phyloP scores from a whole-genome alignment of 2,329 filamentous ascomycete species.

The Monosporascus sp. region DNA sequence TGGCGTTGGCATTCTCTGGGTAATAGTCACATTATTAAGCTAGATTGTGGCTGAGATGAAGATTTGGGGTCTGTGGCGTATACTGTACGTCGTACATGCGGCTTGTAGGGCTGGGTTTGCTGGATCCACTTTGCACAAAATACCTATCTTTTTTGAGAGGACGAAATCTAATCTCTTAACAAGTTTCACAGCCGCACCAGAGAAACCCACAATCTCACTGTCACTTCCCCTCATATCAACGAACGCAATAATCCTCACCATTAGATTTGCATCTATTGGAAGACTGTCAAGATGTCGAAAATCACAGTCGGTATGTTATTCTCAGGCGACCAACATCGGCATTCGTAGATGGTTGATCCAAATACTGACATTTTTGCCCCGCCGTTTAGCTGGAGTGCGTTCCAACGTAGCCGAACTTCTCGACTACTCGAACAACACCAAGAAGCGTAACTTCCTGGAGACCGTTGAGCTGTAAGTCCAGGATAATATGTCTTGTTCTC shows the following conservation, averaged over 20 bases:
- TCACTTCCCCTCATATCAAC: slow-evolving; percentile 15
- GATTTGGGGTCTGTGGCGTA: too few relatives aligned
- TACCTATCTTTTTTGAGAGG: too few relatives aligned
- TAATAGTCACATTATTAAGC: too few relatives aligned
- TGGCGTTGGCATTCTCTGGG: too few relatives aligned
- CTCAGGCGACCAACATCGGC: not conserved
- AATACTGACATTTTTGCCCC: slow-evolving; percentile 15
- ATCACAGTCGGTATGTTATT: slow-evolving; percentile 64
- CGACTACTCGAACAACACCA: slow-evolving; percentile 89
- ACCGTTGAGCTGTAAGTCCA: slow-evolving; percentile 62
- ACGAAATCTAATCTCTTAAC: not conserved
- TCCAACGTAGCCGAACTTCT: slow-evolving; percentile 80
- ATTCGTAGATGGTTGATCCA: not conserved
- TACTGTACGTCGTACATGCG: too few relatives aligned
- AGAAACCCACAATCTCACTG: not conserved
- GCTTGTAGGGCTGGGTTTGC: too few relatives aligned
- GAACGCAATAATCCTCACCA: slow-evolving; percentile 58
- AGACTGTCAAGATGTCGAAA: slow-evolving; percentile 86
- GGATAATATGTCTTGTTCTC: too few relatives aligned
- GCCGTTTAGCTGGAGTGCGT: slow-evolving; percentile 34
- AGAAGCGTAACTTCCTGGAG: slow-evolving; percentile 98
- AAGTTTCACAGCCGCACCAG: too few relatives aligned
- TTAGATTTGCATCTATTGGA: slow-evolving; percentile 76
- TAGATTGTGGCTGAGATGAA: too few relatives aligned
- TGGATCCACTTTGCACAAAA: too few relatives aligned